These are phyloP conservation scores for Juglanconis oblonga DNA, from an alignment of 2,329 filamentous ascomycete species.

Conservation along the genomic window DNA sequence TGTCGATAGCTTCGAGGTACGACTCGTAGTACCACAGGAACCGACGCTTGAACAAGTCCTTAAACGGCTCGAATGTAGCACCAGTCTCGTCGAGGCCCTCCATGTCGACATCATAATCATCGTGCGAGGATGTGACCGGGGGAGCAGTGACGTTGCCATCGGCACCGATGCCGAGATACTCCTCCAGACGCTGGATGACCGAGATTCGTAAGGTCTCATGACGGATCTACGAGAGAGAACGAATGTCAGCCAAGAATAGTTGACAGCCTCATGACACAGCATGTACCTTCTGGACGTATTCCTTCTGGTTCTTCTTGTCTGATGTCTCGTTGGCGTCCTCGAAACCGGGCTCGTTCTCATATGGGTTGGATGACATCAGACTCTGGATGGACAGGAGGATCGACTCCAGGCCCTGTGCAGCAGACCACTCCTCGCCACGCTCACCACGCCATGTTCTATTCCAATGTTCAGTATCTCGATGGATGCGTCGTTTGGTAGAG, in stretches of 20 bases:
- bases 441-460: conserved; percentile 90
- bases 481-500: conserved; percentile 14
- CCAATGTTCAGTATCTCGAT: conserved; percentile 7
- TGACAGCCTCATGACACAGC: too few species aligned
- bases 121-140: conserved; percentile 26
- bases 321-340: conserved; percentile 67
- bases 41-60: conserved; percentile 82
- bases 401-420: conserved; percentile 91
- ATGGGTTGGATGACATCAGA: conserved; percentile 89
- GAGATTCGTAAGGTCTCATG: conserved; percentile 88
- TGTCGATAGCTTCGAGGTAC: conserved; percentile 70
- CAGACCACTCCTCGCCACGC: conserved; percentile 91
- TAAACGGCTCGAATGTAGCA: conserved; percentile 77
- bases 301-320: conserved; percentile 71
- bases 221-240: conserved; percentile 59
- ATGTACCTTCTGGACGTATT: conserved; percentile 76
- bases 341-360: conserved; percentile 94
- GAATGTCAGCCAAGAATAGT: neutral
- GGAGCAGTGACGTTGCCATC: conserved; percentile 41
- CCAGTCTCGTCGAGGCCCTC: conserved; percentile 48
- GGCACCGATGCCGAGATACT: conserved; percentile 64
- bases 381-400: conserved; percentile 95
- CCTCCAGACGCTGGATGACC: conserved; percentile 81
- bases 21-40: conserved; percentile 96
- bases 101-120: conserved; percentile 46